These are phyloP conservation scores for Albatrellus ellisii DNA, from an alignment of 768 basidiomycete species.

Conservation along the genomic window DNA sequence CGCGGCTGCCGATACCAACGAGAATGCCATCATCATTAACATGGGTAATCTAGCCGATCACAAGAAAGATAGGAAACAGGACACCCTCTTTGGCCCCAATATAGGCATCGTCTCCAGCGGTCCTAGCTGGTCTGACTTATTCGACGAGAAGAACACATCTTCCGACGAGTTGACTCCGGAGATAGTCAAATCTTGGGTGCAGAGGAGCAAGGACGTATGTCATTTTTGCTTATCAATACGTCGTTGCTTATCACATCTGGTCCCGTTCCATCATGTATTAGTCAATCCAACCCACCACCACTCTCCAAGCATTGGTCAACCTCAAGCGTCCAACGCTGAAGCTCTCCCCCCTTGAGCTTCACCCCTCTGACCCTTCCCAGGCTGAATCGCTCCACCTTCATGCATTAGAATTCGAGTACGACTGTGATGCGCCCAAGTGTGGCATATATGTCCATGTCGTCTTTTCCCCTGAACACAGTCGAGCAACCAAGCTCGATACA, in stretches of 20 bases:
- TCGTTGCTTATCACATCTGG: not conserved
- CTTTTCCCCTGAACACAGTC: conserved; percentile 50
- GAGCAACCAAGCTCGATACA: conserved; percentile 20
- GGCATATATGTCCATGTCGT: conserved; percentile 68
- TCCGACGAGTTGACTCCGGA: conserved; percentile 71
- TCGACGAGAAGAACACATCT: conserved; percentile 42
- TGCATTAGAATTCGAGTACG: conserved; percentile 83
- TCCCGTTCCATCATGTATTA: conserved; percentile 17
- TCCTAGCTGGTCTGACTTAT: conserved; percentile 55
- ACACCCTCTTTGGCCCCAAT: conserved; percentile 85
- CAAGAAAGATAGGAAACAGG: conserved; percentile 49
- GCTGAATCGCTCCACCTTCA: conserved; percentile 48
- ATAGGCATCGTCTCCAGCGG: conserved; percentile 63
- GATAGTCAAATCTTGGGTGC: conserved; percentile 72
- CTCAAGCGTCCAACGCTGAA: conserved; percentile 83
- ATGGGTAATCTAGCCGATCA: conserved; percentile 23
- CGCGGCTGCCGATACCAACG: conserved; percentile 6
- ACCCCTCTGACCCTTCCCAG: conserved; percentile 27
- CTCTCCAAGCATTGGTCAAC: conserved; percentile 88
- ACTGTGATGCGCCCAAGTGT: conserved; percentile 81
- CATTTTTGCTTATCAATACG: conserved; percentile 3
- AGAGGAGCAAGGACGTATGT: conserved; percentile 76
- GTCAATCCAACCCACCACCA: conserved; percentile 79
- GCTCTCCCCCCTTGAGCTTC: conserved; percentile 46
- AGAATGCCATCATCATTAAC: conserved; percentile 17